phyloP scores from a whole-genome alignment of 75 land plant species.

The Gnetum montanum region DNA sequence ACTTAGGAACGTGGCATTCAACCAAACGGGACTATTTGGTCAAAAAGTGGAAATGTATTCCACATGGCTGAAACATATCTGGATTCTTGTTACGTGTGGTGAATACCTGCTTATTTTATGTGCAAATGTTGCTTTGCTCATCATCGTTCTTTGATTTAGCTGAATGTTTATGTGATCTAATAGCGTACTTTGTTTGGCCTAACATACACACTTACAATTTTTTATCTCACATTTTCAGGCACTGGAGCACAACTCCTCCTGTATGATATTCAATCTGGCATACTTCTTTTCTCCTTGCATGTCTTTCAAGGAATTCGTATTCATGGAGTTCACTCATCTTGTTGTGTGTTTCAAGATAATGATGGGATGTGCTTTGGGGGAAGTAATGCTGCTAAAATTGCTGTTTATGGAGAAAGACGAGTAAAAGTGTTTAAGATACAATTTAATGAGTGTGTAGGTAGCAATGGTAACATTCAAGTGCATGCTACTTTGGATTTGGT shows the following conservation, averaged over 20 bases:
- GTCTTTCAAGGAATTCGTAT: constrained; percentile 88
- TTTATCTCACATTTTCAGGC: constrained; percentile 28
- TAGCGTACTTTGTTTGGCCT: too few species aligned
- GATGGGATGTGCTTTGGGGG: background rate
- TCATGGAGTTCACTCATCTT: constrained; percentile 54
- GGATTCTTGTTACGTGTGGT: background rate
- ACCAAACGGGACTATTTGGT: too few species aligned
- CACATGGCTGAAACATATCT: background rate
- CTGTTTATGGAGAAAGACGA: constrained; percentile 74
- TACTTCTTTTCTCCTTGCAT: constrained; percentile 25
- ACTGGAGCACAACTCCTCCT: constrained; percentile 72
- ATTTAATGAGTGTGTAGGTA: background rate
- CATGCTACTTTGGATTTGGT: constrained; percentile 15
- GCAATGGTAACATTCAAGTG: background rate
- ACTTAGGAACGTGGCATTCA: too few species aligned
- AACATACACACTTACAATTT: too few species aligned
- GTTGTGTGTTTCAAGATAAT: constrained; percentile 3
- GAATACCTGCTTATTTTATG: background rate
- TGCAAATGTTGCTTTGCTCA: background rate
- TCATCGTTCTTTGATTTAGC: background rate
- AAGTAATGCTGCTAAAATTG: constrained; percentile 17
- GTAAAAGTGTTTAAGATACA: constrained; percentile 57
- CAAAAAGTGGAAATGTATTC: background rate
- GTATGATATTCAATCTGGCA: constrained; percentile 50
- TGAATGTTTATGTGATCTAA: too few species aligned